phyloP scores from a whole-genome alignment of 768 basidiomycete species.

The Auriscalpium vulgare region DNA sequence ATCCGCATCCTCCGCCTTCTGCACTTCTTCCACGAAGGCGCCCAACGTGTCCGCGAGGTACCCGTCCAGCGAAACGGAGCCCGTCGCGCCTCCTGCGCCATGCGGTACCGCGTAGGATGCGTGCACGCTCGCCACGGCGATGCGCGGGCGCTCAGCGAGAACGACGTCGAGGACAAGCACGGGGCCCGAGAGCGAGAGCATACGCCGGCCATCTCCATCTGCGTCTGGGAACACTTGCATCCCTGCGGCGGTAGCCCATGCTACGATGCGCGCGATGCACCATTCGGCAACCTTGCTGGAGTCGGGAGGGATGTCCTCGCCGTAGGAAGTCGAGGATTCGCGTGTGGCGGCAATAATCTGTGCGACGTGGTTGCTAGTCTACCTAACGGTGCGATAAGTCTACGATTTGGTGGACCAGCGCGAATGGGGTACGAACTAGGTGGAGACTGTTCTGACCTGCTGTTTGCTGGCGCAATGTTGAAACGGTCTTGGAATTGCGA shows the following conservation, averaged over 20 bases:
- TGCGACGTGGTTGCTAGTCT: conserved; percentile 11
- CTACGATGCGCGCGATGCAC: conserved; percentile 3
- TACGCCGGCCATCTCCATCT: not conserved
- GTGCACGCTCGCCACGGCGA: conserved; percentile 52
- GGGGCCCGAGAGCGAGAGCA: conserved; percentile 6
- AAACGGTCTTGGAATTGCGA: conserved; percentile 12
- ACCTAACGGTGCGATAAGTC: not conserved
- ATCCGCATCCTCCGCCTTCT: conserved; percentile 42
- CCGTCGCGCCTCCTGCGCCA: conserved; percentile 27
- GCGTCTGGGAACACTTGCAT: conserved; percentile 8
- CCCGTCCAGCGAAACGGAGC: conserved; percentile 52
- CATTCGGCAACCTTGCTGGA: not conserved
- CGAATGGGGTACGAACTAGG: not conserved
- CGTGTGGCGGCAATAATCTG: conserved; percentile 3
- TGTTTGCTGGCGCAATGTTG: conserved; percentile 10
- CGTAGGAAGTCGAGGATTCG: not conserved
- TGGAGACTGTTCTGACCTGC: conserved; percentile 6
- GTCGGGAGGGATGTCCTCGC: conserved; percentile 5
- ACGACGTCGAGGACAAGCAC: conserved; percentile 11
- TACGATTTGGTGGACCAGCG: not conserved
- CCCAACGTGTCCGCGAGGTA: conserved; percentile 52
- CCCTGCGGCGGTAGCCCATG: conserved; percentile 6
- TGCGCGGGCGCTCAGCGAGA: conserved; percentile 1
- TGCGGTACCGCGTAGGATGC: conserved; percentile 62
- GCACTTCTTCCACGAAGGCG: conserved; percentile 52